A percentile compares a stretch with the other conserved stretches of the same genome.
phyloP scores from a whole-genome alignment of 169 alveolate genomes.

The Blepharisma undulans region DNA sequence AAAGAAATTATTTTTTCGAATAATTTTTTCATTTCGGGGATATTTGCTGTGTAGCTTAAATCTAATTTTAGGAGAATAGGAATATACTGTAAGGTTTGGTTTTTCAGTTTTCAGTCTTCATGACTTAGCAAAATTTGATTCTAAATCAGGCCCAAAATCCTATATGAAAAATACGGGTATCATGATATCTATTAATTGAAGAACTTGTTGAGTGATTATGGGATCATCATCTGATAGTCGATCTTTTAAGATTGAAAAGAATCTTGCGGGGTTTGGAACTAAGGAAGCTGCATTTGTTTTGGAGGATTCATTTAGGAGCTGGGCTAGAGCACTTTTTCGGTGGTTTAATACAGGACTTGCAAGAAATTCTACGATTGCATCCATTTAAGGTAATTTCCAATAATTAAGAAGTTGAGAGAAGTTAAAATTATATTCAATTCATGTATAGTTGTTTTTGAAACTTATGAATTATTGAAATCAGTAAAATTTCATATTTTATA shows the following conservation, averaged over 20 bases:
- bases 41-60: not conserved
- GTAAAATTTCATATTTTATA: not conserved
- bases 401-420: not conserved
- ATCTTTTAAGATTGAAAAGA: not conserved
- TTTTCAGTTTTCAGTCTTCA: constrained; percentile 24
- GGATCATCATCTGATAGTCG: not conserved
- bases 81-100: not conserved
- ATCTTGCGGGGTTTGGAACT: constrained; percentile 11
- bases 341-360: not conserved
- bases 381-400: not conserved
- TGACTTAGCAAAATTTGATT: not conserved
- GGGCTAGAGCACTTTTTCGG: not conserved
- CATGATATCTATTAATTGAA: not conserved
- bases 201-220: not conserved
- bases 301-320: not conserved
- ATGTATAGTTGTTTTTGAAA: not conserved
- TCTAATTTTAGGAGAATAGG: constrained; percentile 9
- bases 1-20: not conserved
- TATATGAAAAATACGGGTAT: constrained; percentile 27
- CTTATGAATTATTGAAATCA: too few species aligned
- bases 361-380: not conserved
- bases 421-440: not conserved
- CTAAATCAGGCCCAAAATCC: constrained; percentile 39
- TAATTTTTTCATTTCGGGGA: constrained; percentile 13
- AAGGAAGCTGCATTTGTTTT: not conserved